phyloP scores from a whole-genome alignment of 371 early-diverging fungal genomes.

The Gilbertella persicaria region DNA sequence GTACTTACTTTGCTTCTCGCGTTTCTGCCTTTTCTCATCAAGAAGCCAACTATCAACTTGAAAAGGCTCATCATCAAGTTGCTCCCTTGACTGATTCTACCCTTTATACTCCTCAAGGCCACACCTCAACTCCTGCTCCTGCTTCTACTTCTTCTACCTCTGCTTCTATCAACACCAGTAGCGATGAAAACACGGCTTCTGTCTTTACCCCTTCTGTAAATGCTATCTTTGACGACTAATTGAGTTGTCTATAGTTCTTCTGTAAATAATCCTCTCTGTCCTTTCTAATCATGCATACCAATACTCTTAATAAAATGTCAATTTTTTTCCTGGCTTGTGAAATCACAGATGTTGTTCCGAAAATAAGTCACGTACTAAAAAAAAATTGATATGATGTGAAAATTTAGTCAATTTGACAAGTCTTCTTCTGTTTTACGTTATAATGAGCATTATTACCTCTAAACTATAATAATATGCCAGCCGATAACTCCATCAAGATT shows the following conservation, averaged over 20 bases:
- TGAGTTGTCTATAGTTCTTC: too few relatives aligned
- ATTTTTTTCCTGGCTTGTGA: too few relatives aligned
- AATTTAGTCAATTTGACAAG: too few relatives aligned
- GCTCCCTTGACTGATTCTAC: slow-evolving; percentile 34
- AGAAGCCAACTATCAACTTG: slow-evolving; percentile 10
- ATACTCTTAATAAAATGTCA: too few relatives aligned
- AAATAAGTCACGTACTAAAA: too few relatives aligned
- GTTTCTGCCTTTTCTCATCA: slow-evolving; percentile 4
- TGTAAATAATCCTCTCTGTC: too few relatives aligned
- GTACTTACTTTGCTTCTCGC: slow-evolving; percentile 10
- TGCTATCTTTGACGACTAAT: slow-evolving; percentile 33
- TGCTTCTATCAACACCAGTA: background rate
- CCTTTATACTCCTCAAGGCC: slow-evolving; percentile 27
- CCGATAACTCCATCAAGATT: slow-evolving; percentile 76
- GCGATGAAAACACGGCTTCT: slow-evolving; percentile 16
- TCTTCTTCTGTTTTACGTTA: too few relatives aligned
- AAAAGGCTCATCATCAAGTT: slow-evolving; percentile 31
- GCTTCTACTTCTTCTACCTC: slow-evolving; percentile 1
- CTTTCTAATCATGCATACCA: too few relatives aligned
- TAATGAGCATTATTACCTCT: too few relatives aligned
- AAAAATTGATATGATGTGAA: too few relatives aligned
- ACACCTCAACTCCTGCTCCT: slow-evolving; percentile 5
- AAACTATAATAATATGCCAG: slow-evolving; percentile 41
- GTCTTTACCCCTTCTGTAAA: slow-evolving; percentile 43
- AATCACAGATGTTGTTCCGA: too few relatives aligned